Evolutionary conservation across 495 filamentous ascomycete genomes (phyloP), one percentile per base, ranked within the genome.

Genomic region (Xylaria flabelliformis): DNA sequence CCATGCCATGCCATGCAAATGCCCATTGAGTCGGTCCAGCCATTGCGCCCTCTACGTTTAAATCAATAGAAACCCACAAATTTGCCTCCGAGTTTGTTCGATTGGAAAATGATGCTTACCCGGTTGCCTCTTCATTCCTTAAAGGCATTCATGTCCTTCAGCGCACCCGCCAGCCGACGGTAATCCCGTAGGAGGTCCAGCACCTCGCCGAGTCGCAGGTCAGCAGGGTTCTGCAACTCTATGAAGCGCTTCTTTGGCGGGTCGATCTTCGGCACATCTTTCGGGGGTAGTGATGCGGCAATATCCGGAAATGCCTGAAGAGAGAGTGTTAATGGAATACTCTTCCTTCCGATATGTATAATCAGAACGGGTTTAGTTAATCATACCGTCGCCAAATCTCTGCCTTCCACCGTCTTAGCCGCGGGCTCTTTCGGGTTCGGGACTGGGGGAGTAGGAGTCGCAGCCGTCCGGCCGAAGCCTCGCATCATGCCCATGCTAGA

Each of bases 171-270:
- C 15, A 99, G 82, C 62, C 95, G 84, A 73, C 94, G 91, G 79
- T 98, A 99, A 81, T 98, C 96, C 74, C 88, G 89, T 65, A 99
- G 81, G 72, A 99, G 77, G 69, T 93, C 90, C 50, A 92, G 82
- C 51, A 98, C 90, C 76, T 99, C 96, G 24, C 90, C 90, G 59
- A 98, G 80, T 67, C 86, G 91, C 56, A 99, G 81, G 67, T 98
- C 95, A 8, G 88, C 87, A 9, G 90, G 91, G 80, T 92, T 90
- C 76, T 92, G 86, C 46, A 91, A 80, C 64, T 95, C 93, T 79
- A 98, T 86, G 81, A 98, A 98, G 63, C 92, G 88, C 79, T 90
- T 87, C 71, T 91, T 90, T 0, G 94, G 93, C 32, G 92, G 93
- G 15, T 88, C 86, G 13, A 92, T 83, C 77, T 90, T 91, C 61